Evolutionary conservation across 352 stramenopile genomes (phyloP), one percentile per base, ranked within the genome.

Genomic region (Globisporangium nunn): DNA sequence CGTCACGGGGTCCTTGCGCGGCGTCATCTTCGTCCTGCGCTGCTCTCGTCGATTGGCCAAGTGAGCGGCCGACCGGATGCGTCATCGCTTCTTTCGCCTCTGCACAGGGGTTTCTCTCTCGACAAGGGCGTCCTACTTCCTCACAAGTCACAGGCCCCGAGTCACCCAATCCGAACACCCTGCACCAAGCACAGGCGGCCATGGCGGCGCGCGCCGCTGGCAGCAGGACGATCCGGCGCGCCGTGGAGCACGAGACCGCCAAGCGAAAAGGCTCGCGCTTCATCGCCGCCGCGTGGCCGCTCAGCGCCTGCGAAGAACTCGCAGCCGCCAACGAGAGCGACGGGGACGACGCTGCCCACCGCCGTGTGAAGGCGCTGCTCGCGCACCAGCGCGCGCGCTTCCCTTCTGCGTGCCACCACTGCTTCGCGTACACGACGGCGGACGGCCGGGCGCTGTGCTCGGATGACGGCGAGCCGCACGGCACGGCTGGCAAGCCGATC

Each of bases 231-330:
- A 76, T 93, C 57, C 62, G 66, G 31, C 56, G 61, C 43, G 68
- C 70, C 15, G 62, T 91, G 52, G 74, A 90, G 69, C 64, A 87
- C 52, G 80, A 93, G 68, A 84, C 83, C 58, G 75, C 69, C 28
- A 93, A 93, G 74, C 80, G 78, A 64, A 93, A 90, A 65, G 77
- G 78, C 56, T 92, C 82, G 43, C 80, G 82, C 57, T 92, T 92
- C 69, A 89, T 91, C 61, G 70, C 77, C 6, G 78, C 75, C 4
- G 76, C 68, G 33, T 87, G 71, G 70, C 82, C 82, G 29, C 58
- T 91, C 0, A 46, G 29, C 23, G 28, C 18, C 15, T 51, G 63
- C 11, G 51, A 37, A 17, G 30, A 40, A 14, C 35, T 40, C 35
- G 7, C 35, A n/a, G 46, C 46, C 3, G 3, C 28, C n/a, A 3